phyloP scores from a whole-genome alignment of 352 stramenopile genomes.

The Aphanomyces euteiches region DNA sequence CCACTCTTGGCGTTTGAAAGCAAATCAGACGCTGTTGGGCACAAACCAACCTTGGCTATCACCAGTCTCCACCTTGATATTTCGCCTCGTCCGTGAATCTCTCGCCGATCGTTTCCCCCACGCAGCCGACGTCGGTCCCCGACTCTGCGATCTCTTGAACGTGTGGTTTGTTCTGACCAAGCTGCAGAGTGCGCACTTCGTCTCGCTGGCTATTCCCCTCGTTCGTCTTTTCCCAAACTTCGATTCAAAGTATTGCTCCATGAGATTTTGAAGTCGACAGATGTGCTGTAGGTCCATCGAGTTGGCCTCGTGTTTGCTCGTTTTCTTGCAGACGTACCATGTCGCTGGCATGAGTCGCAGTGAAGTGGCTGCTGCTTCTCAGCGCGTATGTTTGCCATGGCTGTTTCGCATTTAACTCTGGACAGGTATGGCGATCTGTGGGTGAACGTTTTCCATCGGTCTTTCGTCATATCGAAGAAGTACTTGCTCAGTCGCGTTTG shows the following conservation, averaged over 20 bases:
- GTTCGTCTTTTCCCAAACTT: not conserved
- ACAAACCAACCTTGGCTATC: constrained; percentile 4
- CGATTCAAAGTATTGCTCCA: constrained; percentile 7
- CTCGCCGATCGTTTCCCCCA: not conserved
- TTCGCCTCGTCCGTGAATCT: constrained; percentile 16
- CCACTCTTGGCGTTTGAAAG: constrained; percentile 16
- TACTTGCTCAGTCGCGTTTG: not conserved
- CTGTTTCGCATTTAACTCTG: not conserved
- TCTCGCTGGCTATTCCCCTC: constrained; percentile 9
- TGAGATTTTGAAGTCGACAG: not conserved
- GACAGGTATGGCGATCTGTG: constrained; percentile 13
- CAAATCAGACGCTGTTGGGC: constrained; percentile 19
- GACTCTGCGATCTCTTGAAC: constrained; percentile 13
- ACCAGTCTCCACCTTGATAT: constrained; percentile 7
- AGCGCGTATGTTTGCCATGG: not conserved
- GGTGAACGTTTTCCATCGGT: not conserved
- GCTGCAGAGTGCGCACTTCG: not conserved
- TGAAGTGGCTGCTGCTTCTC: constrained; percentile 9
- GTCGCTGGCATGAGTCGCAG: constrained; percentile 3
- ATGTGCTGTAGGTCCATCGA: not conserved
- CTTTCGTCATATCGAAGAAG: constrained; percentile 12
- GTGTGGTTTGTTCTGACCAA: constrained; percentile 23
- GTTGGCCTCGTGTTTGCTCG: constrained; percentile 8
- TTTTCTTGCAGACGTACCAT: constrained; percentile 9
- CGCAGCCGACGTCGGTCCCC: not conserved